Evolutionary conservation across 2,329 filamentous ascomycete species (phyloP), one percentile per base, ranked within the genome.

Genomic region (Teratosphaeria zuluensis): DNA sequence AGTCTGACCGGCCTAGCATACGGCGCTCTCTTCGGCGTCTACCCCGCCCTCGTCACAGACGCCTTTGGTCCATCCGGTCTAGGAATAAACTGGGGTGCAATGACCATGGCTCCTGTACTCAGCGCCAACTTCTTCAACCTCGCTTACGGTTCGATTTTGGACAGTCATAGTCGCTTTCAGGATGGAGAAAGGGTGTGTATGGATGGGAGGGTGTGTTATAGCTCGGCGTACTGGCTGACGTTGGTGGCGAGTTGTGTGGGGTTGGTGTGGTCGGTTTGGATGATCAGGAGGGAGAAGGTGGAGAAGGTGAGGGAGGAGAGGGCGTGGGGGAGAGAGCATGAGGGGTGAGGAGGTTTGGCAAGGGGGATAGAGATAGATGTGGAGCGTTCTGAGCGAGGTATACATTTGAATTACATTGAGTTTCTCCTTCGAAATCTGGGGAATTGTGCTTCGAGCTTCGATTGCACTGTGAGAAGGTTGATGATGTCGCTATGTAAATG

Each of bases 21-120:
- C 72, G 94, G 94, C 2, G 90, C 95, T 64, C 80, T 97, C 0
- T 97, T 97, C 65, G 94, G 94, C 35, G 92, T 96, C 21, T 96
- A 89, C 73, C 94, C 94, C 0, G 92, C 91, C 12, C 84, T 97
- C 19, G 77, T 80, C 4, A 90, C 92, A 6, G 92, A 97, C 71
- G 87, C 88, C 0, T 99, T 99, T 71, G 94, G 94, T 7, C 88
- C 96, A 30, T 82, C 87, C 61, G 92, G 92, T 1, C 79, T 99
- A 53, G 91, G 88, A 58, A 90, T 96, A 70, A 99, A 97, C 69
- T 99, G 94, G 92, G 94, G 94, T 14, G 87, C 88, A 66, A 95
- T 99, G 85, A 96, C 90, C 0, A 78, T 96, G 54, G 87, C 90
- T 2, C 92, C 92, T 0, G 90, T 96, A 2, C 74, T 96, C 31